Evolutionary conservation across 1,284 basidiomycete genomes (phyloP).

Genomic region (Tremellales sp.): DNA sequence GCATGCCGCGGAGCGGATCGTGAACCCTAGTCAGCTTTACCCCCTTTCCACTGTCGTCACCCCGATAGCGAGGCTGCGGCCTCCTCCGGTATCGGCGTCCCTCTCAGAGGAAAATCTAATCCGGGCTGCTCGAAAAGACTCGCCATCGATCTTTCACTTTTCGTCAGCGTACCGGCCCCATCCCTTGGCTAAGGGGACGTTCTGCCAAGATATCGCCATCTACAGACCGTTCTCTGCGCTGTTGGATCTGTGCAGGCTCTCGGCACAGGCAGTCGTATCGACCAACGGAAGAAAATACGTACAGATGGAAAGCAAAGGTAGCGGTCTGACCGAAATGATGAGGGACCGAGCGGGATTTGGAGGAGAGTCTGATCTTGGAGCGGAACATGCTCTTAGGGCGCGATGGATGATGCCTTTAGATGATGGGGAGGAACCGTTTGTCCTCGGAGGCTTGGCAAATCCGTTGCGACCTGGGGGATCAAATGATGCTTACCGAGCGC

Average conservation of each 20-base stretch:
- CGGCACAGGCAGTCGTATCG: constrained; percentile 3
- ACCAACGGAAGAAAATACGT: neutral
- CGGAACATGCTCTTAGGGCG: constrained; percentile 57
- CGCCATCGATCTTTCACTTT: constrained; percentile 17
- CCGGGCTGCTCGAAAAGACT: neutral
- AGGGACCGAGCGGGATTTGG: constrained; percentile 21
- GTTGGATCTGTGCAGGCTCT: constrained; percentile 30
- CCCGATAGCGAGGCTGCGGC: constrained; percentile 58
- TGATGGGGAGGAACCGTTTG: constrained; percentile 52
- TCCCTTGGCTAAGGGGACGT: constrained; percentile 15
- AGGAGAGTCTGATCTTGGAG: constrained; percentile 51
- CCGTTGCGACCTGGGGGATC: neutral
- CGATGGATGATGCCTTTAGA: constrained; percentile 60
- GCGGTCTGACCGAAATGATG: constrained; percentile 45
- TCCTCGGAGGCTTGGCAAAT: neutral
- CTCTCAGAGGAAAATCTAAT: no score
- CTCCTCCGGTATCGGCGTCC: neutral
- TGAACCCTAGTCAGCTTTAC: constrained; percentile 57
- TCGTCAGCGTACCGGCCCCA: constrained; percentile 9
- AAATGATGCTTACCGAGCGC: neutral
- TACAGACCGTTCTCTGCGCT: constrained; percentile 18
- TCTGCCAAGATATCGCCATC: constrained; percentile 33
- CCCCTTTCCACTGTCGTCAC: constrained; percentile 56
- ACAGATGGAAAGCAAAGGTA: constrained; percentile 17
- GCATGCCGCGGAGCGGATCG: constrained; percentile 59